Evolutionary conservation across 2,329 filamentous ascomycete species (phyloP), one percentile per base, ranked within the genome.

Genomic region (Alternaria atra): DNA sequence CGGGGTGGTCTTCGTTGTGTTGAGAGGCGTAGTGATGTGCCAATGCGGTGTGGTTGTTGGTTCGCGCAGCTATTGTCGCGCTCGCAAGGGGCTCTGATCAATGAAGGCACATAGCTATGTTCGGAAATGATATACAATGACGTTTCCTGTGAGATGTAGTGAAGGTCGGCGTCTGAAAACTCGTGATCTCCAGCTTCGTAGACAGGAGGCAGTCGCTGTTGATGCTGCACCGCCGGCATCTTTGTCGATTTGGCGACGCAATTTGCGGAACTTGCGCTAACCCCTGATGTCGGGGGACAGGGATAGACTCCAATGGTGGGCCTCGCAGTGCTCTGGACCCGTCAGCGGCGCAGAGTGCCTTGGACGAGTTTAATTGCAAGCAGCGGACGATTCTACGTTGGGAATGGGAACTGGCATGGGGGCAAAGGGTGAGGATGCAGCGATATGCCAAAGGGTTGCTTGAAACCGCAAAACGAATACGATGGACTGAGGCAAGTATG

Each of bases 51-150:
- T 52, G 67, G 64, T 42, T 65, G 52, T 37, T 44, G 56, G 51
- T 64, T 64, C 29, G 63, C 66, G 71, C 68, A 69, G 61, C 62
- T 52, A 65, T 68, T 63, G 67, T 68, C 64, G 71, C 71, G 70
- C 63, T 68, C 52, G 62, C 71, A 65, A 65, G 65, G 56, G 53
- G 56, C 47, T 54, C 63, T 68, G 63, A 71, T 78, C 66, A 79
- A 61, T 44, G 76, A 72, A 56, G 61, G 69, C 69, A 69, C 70
- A 66, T 77, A 77, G 61, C 74, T 75, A 68, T 77, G 73, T 67
- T 76, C 77, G 43, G 73, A 73, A 52, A 78, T 71, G 44, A 76
- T 73, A 60, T 75, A 75, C 48, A 78, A 73, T 52, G 64, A 64
- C n/a, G 66, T 54, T 40, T 42, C 54, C 7, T 60, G 65, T 63